These are phyloP conservation scores for Penstemon eatonii DNA, from an alignment of 257 asterid genomes.

Conservation along the genomic window DNA sequence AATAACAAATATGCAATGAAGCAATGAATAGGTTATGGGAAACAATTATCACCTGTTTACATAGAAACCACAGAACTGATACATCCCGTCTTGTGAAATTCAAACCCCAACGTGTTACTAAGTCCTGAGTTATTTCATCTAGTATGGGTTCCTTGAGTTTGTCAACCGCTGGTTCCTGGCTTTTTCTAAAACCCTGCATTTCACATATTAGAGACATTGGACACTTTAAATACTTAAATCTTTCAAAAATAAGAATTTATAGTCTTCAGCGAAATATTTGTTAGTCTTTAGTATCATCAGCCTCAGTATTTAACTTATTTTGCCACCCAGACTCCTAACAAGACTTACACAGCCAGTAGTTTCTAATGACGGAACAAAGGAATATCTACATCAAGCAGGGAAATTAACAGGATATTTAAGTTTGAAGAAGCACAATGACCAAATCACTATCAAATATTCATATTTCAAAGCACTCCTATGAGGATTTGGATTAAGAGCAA, in stretches of 20 bases:
- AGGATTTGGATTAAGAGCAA: no score
- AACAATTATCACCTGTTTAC: conserved; percentile 70
- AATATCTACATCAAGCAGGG: no score
- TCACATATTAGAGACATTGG: conserved; percentile 24
- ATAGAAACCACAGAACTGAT: conserved; percentile 82
- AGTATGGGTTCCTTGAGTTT: conserved; percentile 78
- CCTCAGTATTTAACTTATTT: no score
- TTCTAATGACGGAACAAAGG: no score
- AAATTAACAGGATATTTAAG: no score
- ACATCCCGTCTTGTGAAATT: conserved; percentile 66
- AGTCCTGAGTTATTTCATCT: conserved; percentile 57
- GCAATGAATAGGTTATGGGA: conserved; percentile 21
- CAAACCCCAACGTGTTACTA: conserved; percentile 68
- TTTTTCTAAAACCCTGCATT: conserved; percentile 68
- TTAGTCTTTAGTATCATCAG: background rate
- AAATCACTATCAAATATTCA: no score
- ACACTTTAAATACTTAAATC: background rate
- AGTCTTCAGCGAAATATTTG: conserved; percentile 7
- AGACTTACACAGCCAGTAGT: no score
- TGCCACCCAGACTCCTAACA: no score
- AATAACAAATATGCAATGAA: background rate
- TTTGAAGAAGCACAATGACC: no score
- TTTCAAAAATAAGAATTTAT: conserved; percentile 13
- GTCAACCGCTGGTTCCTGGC: conserved; percentile 79
- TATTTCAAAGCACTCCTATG: no score